A percentile compares a stretch with the other conserved stretches of the same genome.
Evolutionary conservation across 2,329 filamentous ascomycete genomes (phyloP).

Genomic region (Grosmannia penicillata): DNA sequence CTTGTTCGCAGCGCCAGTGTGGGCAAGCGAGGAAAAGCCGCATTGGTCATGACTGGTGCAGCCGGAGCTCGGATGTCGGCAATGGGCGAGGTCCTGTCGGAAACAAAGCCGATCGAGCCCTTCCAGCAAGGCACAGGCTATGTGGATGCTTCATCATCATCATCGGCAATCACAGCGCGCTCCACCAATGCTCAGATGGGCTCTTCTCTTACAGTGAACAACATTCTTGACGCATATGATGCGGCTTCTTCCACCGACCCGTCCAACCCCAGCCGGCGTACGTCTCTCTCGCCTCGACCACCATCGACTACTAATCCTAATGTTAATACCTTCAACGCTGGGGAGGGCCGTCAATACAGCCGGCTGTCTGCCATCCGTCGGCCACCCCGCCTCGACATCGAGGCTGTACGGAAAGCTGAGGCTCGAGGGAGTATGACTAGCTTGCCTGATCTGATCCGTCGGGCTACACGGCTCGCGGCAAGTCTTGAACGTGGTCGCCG

Average conservation of each 20-base stretch:
- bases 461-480: conserved; percentile 73
- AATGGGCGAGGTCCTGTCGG: conserved; percentile 14
- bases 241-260: conserved; percentile 31
- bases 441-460: conserved; percentile 75
- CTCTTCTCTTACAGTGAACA: conserved; percentile 24
- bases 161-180: conserved; percentile 23
- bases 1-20: conserved; percentile 47
- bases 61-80: background rate
- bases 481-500: conserved; percentile 73
- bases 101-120: conserved; percentile 21
- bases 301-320: conserved; percentile 9
- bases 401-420: conserved; percentile 68
- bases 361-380: conserved; percentile 40
- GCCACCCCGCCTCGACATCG: conserved; percentile 67
- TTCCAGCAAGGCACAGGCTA: conserved; percentile 31
- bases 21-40: conserved; percentile 43
- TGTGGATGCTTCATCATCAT: conserved; percentile 30
- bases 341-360: conserved; percentile 20
- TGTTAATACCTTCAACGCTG: background rate
- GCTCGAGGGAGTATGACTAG: conserved; percentile 82
- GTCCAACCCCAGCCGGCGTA: conserved; percentile 14
- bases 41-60: conserved; percentile 31
- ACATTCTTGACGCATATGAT: conserved; percentile 34
- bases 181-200: conserved; percentile 13
- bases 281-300: conserved; percentile 12